Base-by-base conservation (phyloP, 495 filamentous ascomycete species). In the Aspergillus nanangensis region DNA sequence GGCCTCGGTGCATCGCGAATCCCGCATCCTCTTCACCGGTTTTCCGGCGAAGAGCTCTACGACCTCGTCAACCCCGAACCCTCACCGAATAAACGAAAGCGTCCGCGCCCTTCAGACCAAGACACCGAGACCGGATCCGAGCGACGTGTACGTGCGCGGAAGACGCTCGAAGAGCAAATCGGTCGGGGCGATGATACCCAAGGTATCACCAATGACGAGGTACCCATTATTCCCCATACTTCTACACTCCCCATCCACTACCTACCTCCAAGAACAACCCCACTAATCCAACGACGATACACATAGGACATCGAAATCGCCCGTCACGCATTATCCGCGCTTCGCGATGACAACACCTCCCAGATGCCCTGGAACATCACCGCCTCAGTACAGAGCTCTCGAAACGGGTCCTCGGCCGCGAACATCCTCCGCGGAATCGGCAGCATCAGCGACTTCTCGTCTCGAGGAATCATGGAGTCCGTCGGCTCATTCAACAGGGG, bases 311-410 rank as follows among this genome's bases (percentile, higher is more conserved):
- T 82, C 23, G 84, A 88, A 62, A 57, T 83, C 21, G 81, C 76
- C 5, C 79, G 84, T 40, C 74, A 82, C 19, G 82, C 78, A 5
- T 72, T 73, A 1, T 66, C 72, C 0, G 69, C 73, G 14, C 71
- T 84, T 2, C 63, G 71, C n/a, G 79, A 84, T 45, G 72, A 80
- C 34, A 66, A 80, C 34, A 66, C 67, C 32, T 79, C 75, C 2
- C 74, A 76, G 25, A 80, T 87, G 75, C 84, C 84, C 33, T 88
- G 84, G 84, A 87, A 87, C 52, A 73, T 80, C 52, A 78, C 70
- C 17, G 76, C 78, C 20, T 86, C 82, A 3, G 50, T 77, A 3
- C 71, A 77, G 35, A 77, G 76, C 41, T 84, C 81, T 18, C 63
- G 67, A n/a, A 70, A 66, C 15, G 66, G 62, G 4, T 71, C 72